These are phyloP conservation scores for Oryza officinalis DNA, from an alignment of 176 grass and related monocot genomes.

Conservation along the genomic window DNA sequence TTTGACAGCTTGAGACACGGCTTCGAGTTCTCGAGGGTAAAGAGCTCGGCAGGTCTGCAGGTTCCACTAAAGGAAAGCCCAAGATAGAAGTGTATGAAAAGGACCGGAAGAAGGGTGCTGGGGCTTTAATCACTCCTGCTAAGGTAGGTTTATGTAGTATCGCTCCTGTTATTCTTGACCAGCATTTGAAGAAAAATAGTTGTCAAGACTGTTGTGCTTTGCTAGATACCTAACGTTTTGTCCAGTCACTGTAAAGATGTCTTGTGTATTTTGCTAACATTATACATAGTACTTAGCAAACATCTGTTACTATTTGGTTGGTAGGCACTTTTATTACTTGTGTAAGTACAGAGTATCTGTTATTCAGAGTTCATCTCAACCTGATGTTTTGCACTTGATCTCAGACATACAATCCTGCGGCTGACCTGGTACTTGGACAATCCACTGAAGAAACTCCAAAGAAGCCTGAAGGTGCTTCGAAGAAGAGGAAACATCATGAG, in stretches of 20 bases:
- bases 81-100: slow-evolving; percentile 92
- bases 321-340: too few species aligned
- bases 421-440: slow-evolving; percentile 62
- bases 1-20: slow-evolving; percentile 70
- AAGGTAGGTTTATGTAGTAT: slow-evolving; percentile 60
- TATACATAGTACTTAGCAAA: neutral
- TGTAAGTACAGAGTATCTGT: neutral
- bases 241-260: neutral
- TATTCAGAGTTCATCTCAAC: neutral
- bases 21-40: slow-evolving; percentile 78
- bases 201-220: neutral
- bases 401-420: slow-evolving; percentile 78
- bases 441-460: slow-evolving; percentile 36
- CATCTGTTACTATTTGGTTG: neutral
- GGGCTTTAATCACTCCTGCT: slow-evolving; percentile 74
- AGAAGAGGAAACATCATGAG: slow-evolving; percentile 55
- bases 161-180: slow-evolving; percentile 7
- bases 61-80: slow-evolving; percentile 77
- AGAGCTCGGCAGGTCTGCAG: slow-evolving; percentile 74
- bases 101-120: slow-evolving; percentile 78
- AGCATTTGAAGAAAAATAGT: neutral
- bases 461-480: slow-evolving; percentile 48
- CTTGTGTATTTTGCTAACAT: neutral
- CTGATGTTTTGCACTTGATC: slow-evolving; percentile 10
- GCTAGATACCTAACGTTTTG: neutral